phyloP scores from a whole-genome alignment of 2,329 filamentous ascomycete genomes.

The Trichoderma sp. region DNA sequence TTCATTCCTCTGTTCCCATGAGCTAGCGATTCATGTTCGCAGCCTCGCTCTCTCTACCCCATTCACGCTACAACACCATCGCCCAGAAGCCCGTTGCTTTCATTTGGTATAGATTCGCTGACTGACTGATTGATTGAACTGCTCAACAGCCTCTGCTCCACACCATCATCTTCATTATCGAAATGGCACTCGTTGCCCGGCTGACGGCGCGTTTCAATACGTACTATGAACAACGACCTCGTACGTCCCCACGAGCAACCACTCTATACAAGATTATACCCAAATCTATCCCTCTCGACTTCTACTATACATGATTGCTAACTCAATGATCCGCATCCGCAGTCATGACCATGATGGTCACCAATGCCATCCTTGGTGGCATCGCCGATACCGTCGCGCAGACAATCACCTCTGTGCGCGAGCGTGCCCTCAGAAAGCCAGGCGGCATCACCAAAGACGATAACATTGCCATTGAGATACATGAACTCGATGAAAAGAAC shows the following conservation, averaged over 20 bases:
- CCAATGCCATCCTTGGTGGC: constrained; percentile 92
- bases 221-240: constrained; percentile 88
- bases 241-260: constrained; percentile 51
- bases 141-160: constrained; percentile 78
- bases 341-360: constrained; percentile 99
- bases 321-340: constrained; percentile 23
- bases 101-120: not conserved
- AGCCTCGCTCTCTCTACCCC: not conserved
- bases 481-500: constrained; percentile 82
- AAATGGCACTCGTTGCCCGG: constrained; percentile 84
- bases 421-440: constrained; percentile 66
- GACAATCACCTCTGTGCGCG: constrained; percentile 80
- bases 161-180: constrained; percentile 79
- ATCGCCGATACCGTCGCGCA: constrained; percentile 97
- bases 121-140: not conserved
- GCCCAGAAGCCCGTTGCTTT: no score
- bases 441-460: constrained; percentile 66
- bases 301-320: not conserved
- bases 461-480: constrained; percentile 81
- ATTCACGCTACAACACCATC: no score
- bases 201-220: constrained; percentile 86
- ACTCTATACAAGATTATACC: not conserved
- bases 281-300: no score
- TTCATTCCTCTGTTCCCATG: constrained; percentile 3
- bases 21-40: not conserved